phyloP scores from a whole-genome alignment of 345 rosid species.

The Arabis alpina region DNA sequence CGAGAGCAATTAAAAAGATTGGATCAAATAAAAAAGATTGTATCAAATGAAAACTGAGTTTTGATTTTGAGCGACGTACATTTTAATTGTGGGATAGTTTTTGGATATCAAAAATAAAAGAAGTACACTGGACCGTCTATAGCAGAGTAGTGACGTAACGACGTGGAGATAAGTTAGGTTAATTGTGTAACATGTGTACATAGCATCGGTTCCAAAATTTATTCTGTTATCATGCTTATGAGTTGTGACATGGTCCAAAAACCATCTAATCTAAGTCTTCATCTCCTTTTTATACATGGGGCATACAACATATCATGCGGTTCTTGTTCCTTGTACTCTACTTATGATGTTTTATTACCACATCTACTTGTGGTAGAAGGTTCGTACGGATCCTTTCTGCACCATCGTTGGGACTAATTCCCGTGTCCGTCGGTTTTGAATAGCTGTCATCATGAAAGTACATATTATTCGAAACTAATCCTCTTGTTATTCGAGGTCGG shows the following conservation, averaged over 20 bases:
- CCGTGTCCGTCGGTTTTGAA: conserved; percentile 70
- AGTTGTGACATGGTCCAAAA: conserved; percentile 27
- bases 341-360: conserved; percentile 57
- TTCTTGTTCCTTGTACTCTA: conserved; percentile 70
- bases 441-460: conserved; percentile 83
- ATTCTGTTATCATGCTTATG: conserved; percentile 26
- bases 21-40: background rate
- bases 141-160: conserved; percentile 1
- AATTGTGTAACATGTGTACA: conserved; percentile 38
- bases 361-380: conserved; percentile 70
- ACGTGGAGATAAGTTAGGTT: conserved; percentile 38
- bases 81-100: background rate
- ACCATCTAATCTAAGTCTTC: conserved; percentile 33
- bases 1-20: background rate
- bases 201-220: conserved; percentile 22
- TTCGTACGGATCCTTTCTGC: conserved; percentile 69
- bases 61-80: background rate
- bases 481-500: background rate
- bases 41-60: background rate
- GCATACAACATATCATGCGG: conserved; percentile 28
- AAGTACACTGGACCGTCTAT: background rate
- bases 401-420: conserved; percentile 84
- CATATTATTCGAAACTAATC: background rate
- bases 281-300: conserved; percentile 19
- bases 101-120: background rate